phyloP scores from a whole-genome alignment of 163 green algal species.

The Picocystis sp. region DNA sequence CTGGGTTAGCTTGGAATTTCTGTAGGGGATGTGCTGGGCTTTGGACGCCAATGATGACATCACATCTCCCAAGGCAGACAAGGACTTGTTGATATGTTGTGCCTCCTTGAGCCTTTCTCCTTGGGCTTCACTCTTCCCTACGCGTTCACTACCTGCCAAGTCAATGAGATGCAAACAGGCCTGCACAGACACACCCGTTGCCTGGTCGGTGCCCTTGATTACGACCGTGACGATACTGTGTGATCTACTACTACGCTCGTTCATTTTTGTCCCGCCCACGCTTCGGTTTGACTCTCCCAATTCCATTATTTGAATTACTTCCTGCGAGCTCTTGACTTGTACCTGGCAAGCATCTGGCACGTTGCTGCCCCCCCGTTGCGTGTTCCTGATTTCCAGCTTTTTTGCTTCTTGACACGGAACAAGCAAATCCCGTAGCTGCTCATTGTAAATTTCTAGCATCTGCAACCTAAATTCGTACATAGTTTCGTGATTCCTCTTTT shows the following conservation, averaged over 20 bases:
- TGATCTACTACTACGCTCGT: conserved; percentile 52
- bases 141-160: conserved; percentile 64
- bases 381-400: conserved; percentile 49
- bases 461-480: conserved; percentile 63
- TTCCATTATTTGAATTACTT: conserved; percentile 66
- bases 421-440: conserved; percentile 58
- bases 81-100: conserved; percentile 77
- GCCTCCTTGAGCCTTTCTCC: conserved; percentile 71
- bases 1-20: conserved; percentile 29
- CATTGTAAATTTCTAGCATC: conserved; percentile 95
- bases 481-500: conserved; percentile 37
- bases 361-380: conserved; percentile 56
- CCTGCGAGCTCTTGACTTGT: conserved; percentile 32
- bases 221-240: conserved; percentile 70
- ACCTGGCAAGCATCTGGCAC: conserved; percentile 53
- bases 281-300: conserved; percentile 45
- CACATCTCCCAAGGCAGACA: conserved; percentile 65
- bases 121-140: conserved; percentile 36
- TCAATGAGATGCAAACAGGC: conserved; percentile 85
- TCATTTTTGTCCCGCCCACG: conserved; percentile 74
- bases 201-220: conserved; percentile 47
- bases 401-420: conserved; percentile 7
- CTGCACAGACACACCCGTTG: conserved; percentile 37
- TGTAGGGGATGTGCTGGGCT: conserved; percentile 33
- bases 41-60: conserved; percentile 61